Evolutionary conservation across 495 filamentous ascomycete genomes (phyloP).

Genomic region (Aspergillus sclerotiicarbonarius): DNA sequence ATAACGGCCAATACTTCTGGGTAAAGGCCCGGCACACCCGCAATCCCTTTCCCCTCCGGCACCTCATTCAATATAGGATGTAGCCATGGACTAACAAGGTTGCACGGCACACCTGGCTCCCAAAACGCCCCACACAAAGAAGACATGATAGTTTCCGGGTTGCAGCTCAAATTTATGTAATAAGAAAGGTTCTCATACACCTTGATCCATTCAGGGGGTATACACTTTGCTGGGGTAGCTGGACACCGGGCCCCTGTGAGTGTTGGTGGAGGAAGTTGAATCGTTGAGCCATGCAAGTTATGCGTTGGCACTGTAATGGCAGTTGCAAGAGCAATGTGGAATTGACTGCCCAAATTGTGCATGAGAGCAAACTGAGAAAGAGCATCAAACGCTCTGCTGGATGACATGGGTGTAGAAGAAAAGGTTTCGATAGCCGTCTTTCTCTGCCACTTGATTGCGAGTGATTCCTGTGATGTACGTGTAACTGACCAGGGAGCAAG

Average conservation of each 20-base stretch:
- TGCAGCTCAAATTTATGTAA: slow-evolving; percentile 21
- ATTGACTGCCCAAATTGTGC: slow-evolving; percentile 15
- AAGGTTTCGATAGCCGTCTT: not conserved
- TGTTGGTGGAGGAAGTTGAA: slow-evolving; percentile 10
- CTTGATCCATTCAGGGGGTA: slow-evolving; percentile 1
- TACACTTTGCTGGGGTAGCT: not conserved
- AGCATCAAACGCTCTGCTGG: slow-evolving; percentile 10
- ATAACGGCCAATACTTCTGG: slow-evolving; percentile 17
- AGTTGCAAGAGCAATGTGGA: slow-evolving; percentile 11
- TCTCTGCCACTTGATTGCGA: not conserved
- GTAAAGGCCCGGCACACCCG: not conserved
- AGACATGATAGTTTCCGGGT: slow-evolving; percentile 17
- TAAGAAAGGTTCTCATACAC: slow-evolving; percentile 16
- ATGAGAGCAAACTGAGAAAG: slow-evolving; percentile 11
- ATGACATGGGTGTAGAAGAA: slow-evolving; percentile 7
- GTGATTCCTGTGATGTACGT: not conserved
- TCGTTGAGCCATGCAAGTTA: slow-evolving; percentile 9
- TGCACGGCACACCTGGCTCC: slow-evolving; percentile 18
- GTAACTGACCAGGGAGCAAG: slow-evolving; percentile 15
- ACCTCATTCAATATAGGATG: slow-evolving; percentile 20
- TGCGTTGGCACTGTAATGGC: slow-evolving; percentile 17
- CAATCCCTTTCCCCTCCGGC: not conserved
- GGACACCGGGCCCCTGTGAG: not conserved
- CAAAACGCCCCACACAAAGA: slow-evolving; percentile 19
- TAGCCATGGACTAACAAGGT: slow-evolving; percentile 20